Percentiles rank a stretch among this genome's conserved stretches.
Conservation (phyloP, 2,329 filamentous ascomycete genomes). For the Thermothelomyces thermophilus region DNA sequence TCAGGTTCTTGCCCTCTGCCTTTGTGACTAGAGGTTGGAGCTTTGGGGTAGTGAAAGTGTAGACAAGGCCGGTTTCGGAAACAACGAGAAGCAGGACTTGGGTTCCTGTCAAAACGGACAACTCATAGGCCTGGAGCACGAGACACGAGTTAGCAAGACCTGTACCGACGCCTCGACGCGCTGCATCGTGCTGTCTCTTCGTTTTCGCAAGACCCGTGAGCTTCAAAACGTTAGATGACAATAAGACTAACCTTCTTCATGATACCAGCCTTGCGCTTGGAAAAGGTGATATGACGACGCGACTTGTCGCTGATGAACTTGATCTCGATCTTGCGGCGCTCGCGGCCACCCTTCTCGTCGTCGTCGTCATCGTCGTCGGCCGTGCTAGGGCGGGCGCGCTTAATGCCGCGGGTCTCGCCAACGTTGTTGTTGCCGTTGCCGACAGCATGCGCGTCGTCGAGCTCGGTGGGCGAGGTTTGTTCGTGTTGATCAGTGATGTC, state of each 20-base stretch:
- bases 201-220: no score
- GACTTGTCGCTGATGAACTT: slow-evolving; percentile 99
- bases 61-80: slow-evolving; percentile 93
- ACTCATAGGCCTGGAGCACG: slow-evolving; percentile 72
- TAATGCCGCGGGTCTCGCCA: slow-evolving; percentile 72
- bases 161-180: neutral
- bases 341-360: slow-evolving; percentile 93
- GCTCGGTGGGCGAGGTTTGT: slow-evolving; percentile 65
- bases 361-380: slow-evolving; percentile 96
- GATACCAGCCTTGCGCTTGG: slow-evolving; percentile 98
- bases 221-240: no score
- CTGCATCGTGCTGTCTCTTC: slow-evolving; percentile 3
- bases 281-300: slow-evolving; percentile 98
- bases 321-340: slow-evolving; percentile 99
- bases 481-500: slow-evolving; percentile 75
- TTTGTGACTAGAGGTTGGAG: slow-evolving; percentile 97
- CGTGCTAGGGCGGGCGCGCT: slow-evolving; percentile 75
- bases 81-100: slow-evolving; percentile 95
- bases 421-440: slow-evolving; percentile 65
- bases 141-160: slow-evolving; percentile 18
- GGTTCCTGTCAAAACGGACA: slow-evolving; percentile 94
- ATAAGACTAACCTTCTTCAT: slow-evolving; percentile 89
- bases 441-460: slow-evolving; percentile 64
- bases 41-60: slow-evolving; percentile 98
- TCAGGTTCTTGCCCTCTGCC: slow-evolving; percentile 97